Base-by-base conservation (phyloP, 345 rosid genomes). In the Citrus maxima region DNA sequence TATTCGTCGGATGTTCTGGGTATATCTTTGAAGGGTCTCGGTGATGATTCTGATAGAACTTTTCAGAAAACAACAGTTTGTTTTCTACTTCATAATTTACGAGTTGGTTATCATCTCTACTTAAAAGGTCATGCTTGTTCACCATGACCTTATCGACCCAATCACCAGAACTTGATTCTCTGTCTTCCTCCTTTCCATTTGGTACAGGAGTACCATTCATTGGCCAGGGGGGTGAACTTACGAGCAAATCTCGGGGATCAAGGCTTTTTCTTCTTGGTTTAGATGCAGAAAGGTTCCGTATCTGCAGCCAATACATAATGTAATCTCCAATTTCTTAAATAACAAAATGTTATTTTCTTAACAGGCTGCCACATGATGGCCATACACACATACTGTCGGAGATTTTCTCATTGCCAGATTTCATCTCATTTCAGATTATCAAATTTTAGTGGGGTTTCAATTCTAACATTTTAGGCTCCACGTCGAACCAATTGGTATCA, bases 71-170 rank as follows among this genome's bases (percentile, higher is more conserved):
- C 76, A 81, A 80, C 73, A 80, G 87, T 79, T 76, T 80, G 38
- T 84, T 88, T 68, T 82, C 87, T 64, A 63, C 84, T 73, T 89
- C 90, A 86, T 80, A 82, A 5, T 19, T 65, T 75, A 49, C 71
- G 8, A 82, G 75, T 25, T 79, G 68, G 25, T 82, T 85, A 35
- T 88, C 89, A 70, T 83, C 87, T 70, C 83, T 83, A 78, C 80
- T 80, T 46, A 81, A 75, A 63, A 69, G 82, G 38, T 85, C 86
- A 54, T 70, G 84, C 72, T 85, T 92, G 80, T 90, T 92, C 75
- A 92, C 86, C 92, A 86, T 86, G 24, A 82, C 87, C 77, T 90
- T 89, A 71, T 91, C 97, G 25, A 88, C 88, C 95, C 97, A 93
- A n/a, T 88, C 94, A 27, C 94, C 88, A 4, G 89, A 83, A 35